Conservation (phyloP, 148 eudicot species). For the Silene conica region DNA sequence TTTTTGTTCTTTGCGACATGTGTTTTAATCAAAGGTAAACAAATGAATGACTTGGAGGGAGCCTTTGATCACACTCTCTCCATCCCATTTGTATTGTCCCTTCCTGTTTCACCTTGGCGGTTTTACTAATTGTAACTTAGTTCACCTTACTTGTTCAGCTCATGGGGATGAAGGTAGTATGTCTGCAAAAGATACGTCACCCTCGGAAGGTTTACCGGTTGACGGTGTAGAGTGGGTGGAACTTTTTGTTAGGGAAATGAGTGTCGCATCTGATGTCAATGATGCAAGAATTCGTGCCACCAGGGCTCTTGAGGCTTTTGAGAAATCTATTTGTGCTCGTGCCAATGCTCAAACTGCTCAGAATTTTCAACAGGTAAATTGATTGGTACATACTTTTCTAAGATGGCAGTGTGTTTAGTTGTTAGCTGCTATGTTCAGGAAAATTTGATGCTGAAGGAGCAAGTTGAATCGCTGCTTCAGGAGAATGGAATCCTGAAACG, state of each 20-base stretch:
- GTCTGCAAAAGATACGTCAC: slow-evolving; percentile 30
- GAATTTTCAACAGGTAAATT: slow-evolving; percentile 50
- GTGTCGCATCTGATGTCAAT: slow-evolving; percentile 52
- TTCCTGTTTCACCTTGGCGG: background rate
- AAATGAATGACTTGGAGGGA: no score
- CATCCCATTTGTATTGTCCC: no score
- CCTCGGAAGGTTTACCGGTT: slow-evolving; percentile 28
- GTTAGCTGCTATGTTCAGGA: slow-evolving; percentile 34
- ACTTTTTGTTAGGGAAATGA: slow-evolving; percentile 71
- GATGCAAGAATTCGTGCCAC: slow-evolving; percentile 73
- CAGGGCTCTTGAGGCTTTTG: slow-evolving; percentile 68
- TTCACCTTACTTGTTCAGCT: slow-evolving; percentile 27
- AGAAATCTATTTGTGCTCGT: slow-evolving; percentile 57
- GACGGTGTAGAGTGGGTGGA: slow-evolving; percentile 90
- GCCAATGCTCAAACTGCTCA: slow-evolving; percentile 47
- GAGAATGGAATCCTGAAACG: slow-evolving; percentile 69
- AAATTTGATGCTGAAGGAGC: slow-evolving; percentile 56
- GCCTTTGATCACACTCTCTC: no score
- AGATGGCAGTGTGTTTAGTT: background rate
- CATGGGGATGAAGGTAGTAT: slow-evolving; percentile 33
- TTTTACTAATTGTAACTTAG: background rate
- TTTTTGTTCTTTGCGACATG: no score
- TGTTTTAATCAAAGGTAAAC: no score
- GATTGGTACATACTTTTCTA: no score
- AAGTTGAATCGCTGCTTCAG: slow-evolving; percentile 52